Evolutionary conservation across 371 early-diverging fungal genomes (phyloP), one percentile per base, ranked within the genome.

Genomic region (Smittium mucronatum): DNA sequence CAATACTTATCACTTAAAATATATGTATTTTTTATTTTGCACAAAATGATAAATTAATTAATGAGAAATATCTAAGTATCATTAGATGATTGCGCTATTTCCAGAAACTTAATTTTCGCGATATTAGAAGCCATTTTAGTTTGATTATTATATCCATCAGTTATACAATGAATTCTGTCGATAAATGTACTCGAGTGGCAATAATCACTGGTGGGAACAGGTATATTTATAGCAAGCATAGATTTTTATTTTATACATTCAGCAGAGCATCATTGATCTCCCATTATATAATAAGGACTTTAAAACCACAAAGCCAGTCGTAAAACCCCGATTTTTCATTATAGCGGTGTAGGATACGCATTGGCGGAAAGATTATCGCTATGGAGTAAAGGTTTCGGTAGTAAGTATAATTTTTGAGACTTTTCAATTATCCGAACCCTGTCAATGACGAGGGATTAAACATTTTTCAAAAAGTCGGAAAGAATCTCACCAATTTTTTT

Each of bases 321-420:
- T n/a, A n/a, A n/a, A n/a, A n/a, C n/a, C n/a, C n/a, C 25, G 15
- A 59, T 58, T 57, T 60, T 29, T 32, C 36, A 33, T 63, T 33
- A 35, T 30, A 86, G 88, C 72, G 93, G 93, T 28, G 84, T 93
- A 31, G 92, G 92, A 2, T 86, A 83, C 71, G 87, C 87, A 17
- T 86, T 90, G 64, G 87, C 85, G 2, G 81, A 84, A 35, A 84
- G 84, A 0, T 80, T 93, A 2, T 73, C 87, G 25, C 34, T 11
- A 36, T 59, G 16, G 30, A 15, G 1, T 11, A 30, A 5, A 28
- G 29, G 61, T 63, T 59, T 34, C 28, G 29, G 31, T 70, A 5
- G 36, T 29, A 71, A 34, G 29, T 36, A 21, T 32, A 71, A 59
- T 28, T 17, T 58, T 26, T 11, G 29, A 30, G 0, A 35, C 16